Percentiles rank a stretch among this genome's conserved stretches.
phyloP scores from a whole-genome alignment of 2,329 filamentous ascomycete species.

The Fusarium clavum region DNA sequence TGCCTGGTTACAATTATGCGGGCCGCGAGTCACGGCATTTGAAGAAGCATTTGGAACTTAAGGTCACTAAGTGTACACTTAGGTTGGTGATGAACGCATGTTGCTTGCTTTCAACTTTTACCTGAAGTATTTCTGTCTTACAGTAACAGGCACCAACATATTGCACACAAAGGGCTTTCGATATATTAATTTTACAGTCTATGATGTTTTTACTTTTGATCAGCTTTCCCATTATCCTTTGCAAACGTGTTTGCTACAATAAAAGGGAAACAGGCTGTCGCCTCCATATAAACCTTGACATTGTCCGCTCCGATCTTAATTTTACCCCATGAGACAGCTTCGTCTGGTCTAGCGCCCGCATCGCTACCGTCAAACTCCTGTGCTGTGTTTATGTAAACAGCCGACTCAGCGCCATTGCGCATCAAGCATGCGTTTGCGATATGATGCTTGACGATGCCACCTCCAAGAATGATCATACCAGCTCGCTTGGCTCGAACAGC shows the following conservation, averaged over 20 bases:
- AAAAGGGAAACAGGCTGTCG: conserved; percentile 73
- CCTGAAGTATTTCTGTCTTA: not conserved
- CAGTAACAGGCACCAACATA: not conserved
- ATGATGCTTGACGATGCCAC: conserved; percentile 97
- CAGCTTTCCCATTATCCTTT: conserved; percentile 56
- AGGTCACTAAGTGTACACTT: not conserved
- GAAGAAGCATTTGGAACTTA: not conserved
- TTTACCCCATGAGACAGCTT: conserved; percentile 98
- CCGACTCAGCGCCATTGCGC: conserved; percentile 96
- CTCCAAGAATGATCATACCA: conserved; percentile 95
- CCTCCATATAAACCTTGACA: conserved; percentile 82
- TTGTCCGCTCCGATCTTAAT: conserved; percentile 89
- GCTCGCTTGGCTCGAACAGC: conserved; percentile 87
- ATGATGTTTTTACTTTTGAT: conserved; percentile 16
- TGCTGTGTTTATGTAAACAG: conserved; percentile 97
- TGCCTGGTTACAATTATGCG: not conserved
- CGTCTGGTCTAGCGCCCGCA: conserved; percentile 92
- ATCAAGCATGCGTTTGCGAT: conserved; percentile 98
- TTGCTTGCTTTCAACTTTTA: not conserved
- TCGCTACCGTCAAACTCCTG: conserved; percentile 99
- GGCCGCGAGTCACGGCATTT: not conserved
- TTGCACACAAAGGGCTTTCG: not conserved
- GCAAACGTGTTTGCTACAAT: conserved; percentile 77
- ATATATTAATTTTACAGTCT: not conserved
- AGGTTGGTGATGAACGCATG: not conserved